These are phyloP conservation scores for Basidioascus undulatus DNA, from an alignment of 768 basidiomycete species.

Conservation along the genomic window DNA sequence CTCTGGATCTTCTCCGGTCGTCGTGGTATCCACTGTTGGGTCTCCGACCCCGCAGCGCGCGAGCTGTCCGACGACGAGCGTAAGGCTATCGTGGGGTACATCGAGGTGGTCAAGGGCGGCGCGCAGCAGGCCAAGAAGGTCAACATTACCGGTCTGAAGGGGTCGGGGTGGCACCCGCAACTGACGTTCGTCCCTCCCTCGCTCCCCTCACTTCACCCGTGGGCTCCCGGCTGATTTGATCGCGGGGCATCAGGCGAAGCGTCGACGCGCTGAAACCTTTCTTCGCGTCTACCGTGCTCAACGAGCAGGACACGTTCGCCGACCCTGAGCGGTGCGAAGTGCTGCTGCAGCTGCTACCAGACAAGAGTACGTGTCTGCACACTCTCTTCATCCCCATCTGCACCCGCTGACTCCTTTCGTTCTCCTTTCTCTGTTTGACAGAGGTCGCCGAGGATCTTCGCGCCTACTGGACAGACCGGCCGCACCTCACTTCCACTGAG, in stretches of 20 bases:
- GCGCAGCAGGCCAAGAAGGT: constrained; percentile 63
- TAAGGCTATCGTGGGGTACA: constrained; percentile 57
- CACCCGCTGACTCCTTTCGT: no score
- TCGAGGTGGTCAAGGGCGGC: constrained; percentile 60
- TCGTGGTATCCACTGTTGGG: constrained; percentile 95
- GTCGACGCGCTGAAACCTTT: constrained; percentile 27
- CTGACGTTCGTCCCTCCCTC: constrained; percentile 37
- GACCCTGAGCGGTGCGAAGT: constrained; percentile 44
- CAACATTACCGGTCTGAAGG: constrained; percentile 32
- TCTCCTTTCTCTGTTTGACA: no score
- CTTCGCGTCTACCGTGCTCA: constrained; percentile 45
- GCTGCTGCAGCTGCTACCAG: constrained; percentile 50
- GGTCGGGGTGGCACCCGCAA: constrained; percentile 32
- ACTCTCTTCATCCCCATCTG: no score
- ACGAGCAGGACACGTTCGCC: constrained; percentile 64
- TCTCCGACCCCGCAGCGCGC: constrained; percentile 71
- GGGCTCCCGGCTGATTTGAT: no score
- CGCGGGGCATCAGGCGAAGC: no score
- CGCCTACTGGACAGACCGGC: no score
- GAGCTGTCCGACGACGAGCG: constrained; percentile 77
- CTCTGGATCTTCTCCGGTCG: constrained; percentile 98
- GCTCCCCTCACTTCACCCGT: background rate
- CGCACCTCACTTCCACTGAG: no score
- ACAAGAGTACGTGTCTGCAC: constrained; percentile 26
- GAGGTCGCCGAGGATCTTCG: no score